Percentiles rank a stretch among this genome's conserved stretches.
These are phyloP conservation scores for Erigeron canadensis DNA, from an alignment of 129 eudicot genomes.

Conservation along the genomic window DNA sequence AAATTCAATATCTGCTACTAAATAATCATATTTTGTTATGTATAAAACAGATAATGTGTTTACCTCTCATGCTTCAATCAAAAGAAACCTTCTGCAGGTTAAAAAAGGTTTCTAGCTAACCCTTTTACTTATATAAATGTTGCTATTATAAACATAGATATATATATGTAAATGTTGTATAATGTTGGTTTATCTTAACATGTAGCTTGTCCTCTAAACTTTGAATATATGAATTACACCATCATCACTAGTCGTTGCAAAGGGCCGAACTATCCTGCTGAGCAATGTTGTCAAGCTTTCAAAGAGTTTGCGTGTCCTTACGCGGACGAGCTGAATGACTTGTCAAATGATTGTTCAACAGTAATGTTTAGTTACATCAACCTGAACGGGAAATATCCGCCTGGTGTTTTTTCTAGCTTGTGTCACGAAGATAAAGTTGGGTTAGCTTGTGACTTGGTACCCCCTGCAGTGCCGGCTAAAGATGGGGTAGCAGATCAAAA, in stretches of 20 bases:
- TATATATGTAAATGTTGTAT: neutral
- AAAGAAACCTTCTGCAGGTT: constrained; percentile 45
- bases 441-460: constrained; percentile 10
- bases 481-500: no score
- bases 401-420: constrained; percentile 49
- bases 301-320: constrained; percentile 68
- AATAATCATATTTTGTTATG: neutral
- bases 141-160: neutral
- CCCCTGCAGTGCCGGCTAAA: no score
- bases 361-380: constrained; percentile 66
- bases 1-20: constrained; percentile 22
- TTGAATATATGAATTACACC: constrained; percentile 57
- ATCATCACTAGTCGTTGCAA: constrained; percentile 65
- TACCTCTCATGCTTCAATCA: constrained; percentile 29
- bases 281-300: constrained; percentile 50
- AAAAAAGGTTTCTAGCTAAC: constrained; percentile 20
- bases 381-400: constrained; percentile 54
- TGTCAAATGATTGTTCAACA: constrained; percentile 46
- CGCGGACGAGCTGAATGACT: constrained; percentile 42
- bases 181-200: neutral
- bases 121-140: neutral
- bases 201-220: constrained; percentile 64
- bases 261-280: constrained; percentile 53
- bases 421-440: constrained; percentile 56
- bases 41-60: constrained; percentile 32